Evolutionary conservation across 2,329 filamentous ascomycete genomes (phyloP).

Genomic region (Davidsoniella neocaledoniae): DNA sequence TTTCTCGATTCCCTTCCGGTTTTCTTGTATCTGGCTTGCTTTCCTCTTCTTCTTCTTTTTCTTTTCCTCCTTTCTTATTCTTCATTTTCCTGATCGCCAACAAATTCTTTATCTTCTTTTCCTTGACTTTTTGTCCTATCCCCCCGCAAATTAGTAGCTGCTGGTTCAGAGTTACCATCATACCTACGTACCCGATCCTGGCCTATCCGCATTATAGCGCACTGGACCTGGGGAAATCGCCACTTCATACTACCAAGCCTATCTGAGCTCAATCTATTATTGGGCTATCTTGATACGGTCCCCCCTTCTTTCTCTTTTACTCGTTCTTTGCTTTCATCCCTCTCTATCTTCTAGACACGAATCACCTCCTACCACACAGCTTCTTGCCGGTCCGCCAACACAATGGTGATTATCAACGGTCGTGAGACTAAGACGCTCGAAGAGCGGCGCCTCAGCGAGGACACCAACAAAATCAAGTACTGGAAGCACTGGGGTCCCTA

Average conservation of each 20-base stretch:
- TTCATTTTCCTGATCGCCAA: background rate
- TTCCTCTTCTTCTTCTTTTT: background rate
- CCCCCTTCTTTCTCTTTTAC: too few relatives aligned
- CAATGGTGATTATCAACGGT: conserved; percentile 60
- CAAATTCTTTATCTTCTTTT: background rate
- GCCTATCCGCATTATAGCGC: background rate
- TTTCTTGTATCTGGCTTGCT: background rate
- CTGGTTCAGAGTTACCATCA: too few relatives aligned
- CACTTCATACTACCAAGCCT: background rate
- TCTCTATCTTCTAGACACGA: background rate
- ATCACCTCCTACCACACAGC: background rate
- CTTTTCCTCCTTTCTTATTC: background rate
- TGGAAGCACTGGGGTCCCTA: conserved; percentile 99
- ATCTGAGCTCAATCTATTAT: background rate
- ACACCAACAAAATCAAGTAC: conserved; percentile 69
- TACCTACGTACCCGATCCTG: background rate
- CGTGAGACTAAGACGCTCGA: conserved; percentile 27
- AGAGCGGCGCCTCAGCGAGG: conserved; percentile 76
- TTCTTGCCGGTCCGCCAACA: conserved; percentile 14
- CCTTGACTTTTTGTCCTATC: background rate
- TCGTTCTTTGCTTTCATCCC: background rate
- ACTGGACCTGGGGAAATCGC: too few relatives aligned
- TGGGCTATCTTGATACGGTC: too few relatives aligned
- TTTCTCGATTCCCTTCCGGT: background rate
- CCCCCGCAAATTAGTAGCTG: too few relatives aligned